Evolutionary conservation across 2,329 filamentous ascomycete genomes (phyloP), one percentile per base, ranked within the genome.

Genomic region (Sporothrix brunneoviolacea): DNA sequence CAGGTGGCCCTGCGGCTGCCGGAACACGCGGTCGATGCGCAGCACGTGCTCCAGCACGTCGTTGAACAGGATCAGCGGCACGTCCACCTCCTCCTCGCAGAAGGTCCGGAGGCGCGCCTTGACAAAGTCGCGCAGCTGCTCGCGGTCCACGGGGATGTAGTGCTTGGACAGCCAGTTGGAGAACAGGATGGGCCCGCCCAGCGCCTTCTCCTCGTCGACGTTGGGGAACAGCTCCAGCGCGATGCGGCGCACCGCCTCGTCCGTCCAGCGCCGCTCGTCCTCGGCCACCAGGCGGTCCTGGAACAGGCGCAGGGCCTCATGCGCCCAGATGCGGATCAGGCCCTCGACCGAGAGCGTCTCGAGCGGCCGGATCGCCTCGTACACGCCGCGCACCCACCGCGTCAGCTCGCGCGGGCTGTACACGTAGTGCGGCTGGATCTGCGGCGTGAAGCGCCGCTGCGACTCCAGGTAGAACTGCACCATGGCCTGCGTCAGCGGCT

Each of bases 111-210:
- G 80, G 63, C 93, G 84, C 46, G 93, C 93, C 70, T 96, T 97
- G 65, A 98, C 93, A 60, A 97, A 98, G 59, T 97, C 93, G 59
- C 94, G 84, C 33, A 99, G 76, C 62, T 94, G 86, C 64, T 98
- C 93, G 58, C 93, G 87, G 62, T 95, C 90, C 35, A 99, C 93
- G 7, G 93, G 93, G 10, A 97, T 83, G 63, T 99, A 99, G 66
- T 99, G 88, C 80, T 95, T 97, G 12, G 91, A 97, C 6, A 98
- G 78, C 93, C 93, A 99, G 71, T 98, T 99, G 7, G 94, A 98
- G 76, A 95, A 99, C 50, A 99, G 73, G 49, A 99, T 97, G 1
- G 93, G 94, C 0, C 89, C 89, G 57, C 88, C 87, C 27, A 99
- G 79, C 42, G 93, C 91, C 66, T 89, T 86, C 38, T 86, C 77